Conservation (phyloP, 176 grass and related monocot genomes). For the Chloris gayana region DNA sequence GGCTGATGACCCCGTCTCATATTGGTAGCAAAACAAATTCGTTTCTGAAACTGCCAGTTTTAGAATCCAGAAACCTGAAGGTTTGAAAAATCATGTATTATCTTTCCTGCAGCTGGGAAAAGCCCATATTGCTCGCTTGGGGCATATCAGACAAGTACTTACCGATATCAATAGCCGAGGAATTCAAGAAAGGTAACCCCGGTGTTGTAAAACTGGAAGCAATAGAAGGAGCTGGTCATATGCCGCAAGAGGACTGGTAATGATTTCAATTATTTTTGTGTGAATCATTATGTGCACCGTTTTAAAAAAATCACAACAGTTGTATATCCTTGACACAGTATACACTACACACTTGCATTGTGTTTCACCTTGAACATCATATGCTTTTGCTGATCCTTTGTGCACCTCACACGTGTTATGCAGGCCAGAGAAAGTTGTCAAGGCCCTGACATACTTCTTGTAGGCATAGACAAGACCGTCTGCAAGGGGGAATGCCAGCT, state of each 20-base stretch:
- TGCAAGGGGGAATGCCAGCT: neutral
- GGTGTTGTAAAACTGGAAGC: conserved; percentile 57
- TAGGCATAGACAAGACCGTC: conserved; percentile 26
- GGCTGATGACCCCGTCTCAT: neutral
- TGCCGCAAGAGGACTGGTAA: conserved; percentile 98
- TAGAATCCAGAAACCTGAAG: neutral
- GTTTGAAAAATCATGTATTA: neutral
- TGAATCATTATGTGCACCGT: neutral
- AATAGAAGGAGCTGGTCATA: conserved; percentile 94
- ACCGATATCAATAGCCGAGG: conserved; percentile 73
- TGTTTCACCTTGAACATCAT: neutral
- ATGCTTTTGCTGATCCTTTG: conserved; percentile 15
- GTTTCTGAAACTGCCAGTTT: conserved; percentile 8
- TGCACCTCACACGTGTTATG: conserved; percentile 17
- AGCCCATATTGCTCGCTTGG: conserved; percentile 81
- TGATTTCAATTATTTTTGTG: neutral
- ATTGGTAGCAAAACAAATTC: conserved; percentile 1
- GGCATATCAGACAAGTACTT: conserved; percentile 89
- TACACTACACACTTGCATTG: neutral
- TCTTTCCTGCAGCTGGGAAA: conserved; percentile 70
- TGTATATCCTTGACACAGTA: neutral
- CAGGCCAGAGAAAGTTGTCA: conserved; percentile 92
- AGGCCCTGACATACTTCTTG: conserved; percentile 61
- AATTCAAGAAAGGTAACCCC: conserved; percentile 75
- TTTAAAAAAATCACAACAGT: neutral